phyloP scores from a whole-genome alignment of 306 rosid species.

The Gleditsia sinensis region DNA sequence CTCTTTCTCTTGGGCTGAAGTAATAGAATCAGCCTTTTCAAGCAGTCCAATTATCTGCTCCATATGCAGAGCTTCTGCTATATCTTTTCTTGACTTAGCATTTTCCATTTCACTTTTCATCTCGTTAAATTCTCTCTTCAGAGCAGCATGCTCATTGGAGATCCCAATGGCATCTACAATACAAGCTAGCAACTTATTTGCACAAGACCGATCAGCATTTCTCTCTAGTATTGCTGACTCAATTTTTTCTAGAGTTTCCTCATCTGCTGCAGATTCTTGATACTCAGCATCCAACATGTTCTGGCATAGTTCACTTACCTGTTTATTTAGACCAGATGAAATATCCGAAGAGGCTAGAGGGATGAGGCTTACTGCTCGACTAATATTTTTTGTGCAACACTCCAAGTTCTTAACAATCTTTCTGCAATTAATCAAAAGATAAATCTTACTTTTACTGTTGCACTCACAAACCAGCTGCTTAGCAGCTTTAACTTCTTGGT shows the following conservation, averaged over 20 bases:
- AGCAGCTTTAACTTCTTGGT: conserved; percentile 49
- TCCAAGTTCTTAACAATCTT: conserved; percentile 49
- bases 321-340: conserved; percentile 36
- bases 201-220: conserved; percentile 28
- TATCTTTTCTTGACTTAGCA: conserved; percentile 39
- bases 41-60: conserved; percentile 52
- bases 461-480: conserved; percentile 53
- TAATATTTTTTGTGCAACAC: conserved; percentile 45
- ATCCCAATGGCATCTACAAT: conserved; percentile 53
- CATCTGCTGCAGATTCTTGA: conserved; percentile 40
- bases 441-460: conserved; percentile 48
- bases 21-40: conserved; percentile 46
- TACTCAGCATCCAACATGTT: conserved; percentile 49
- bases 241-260: conserved; percentile 46
- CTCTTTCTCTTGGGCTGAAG: conserved; percentile 49
- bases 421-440: conserved; percentile 52
- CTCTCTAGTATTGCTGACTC: conserved; percentile 50
- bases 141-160: conserved; percentile 40
- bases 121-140: conserved; percentile 52
- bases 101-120: conserved; percentile 50
- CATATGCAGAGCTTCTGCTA: conserved; percentile 49
- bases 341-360: conserved; percentile 45
- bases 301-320: conserved; percentile 47
- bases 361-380: conserved; percentile 45
- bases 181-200: conserved; percentile 42